Evolutionary conservation across 2,329 filamentous ascomycete genomes (phyloP).

Genomic region (Acrocalymma vagum): DNA sequence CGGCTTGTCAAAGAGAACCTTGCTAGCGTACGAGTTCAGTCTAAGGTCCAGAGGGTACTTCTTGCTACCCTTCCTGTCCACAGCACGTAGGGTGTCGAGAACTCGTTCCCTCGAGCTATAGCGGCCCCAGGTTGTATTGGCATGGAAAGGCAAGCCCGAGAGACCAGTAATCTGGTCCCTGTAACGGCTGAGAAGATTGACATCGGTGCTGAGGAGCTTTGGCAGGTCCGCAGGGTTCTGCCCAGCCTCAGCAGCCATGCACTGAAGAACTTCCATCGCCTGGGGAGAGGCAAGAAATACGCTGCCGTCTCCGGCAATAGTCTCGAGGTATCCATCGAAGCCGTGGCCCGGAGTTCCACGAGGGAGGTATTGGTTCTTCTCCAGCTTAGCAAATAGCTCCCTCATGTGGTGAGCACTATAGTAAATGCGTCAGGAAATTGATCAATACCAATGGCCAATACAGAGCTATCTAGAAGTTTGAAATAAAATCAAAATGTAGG

Average conservation of each 20-base stretch:
- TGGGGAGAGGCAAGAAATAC: conserved; percentile 59
- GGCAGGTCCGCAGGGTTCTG: too few species aligned
- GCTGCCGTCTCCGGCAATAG: conserved; percentile 58
- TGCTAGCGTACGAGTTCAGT: conserved; percentile 56
- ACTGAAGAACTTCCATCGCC: conserved; percentile 53
- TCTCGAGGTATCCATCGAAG: conserved; percentile 63
- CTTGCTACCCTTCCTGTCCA: conserved; percentile 56
- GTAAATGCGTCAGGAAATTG: too few species aligned
- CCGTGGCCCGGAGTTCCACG: conserved; percentile 58
- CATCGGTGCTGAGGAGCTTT: too few species aligned
- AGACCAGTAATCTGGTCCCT: conserved; percentile 64
- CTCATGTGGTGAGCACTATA: conserved; percentile 63
- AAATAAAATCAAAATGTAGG: conserved; percentile 68
- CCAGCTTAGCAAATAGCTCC: conserved; percentile 60
- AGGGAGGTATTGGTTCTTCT: conserved; percentile 60
- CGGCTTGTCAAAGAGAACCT: conserved; percentile 26
- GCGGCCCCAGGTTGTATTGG: conserved; percentile 53
- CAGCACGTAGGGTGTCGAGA: conserved; percentile 53
- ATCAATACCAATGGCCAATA: too few species aligned
- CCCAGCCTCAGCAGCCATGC: too few species aligned
- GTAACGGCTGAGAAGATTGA: too few species aligned
- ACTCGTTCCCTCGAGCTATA: conserved; percentile 64
- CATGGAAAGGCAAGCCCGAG: conserved; percentile 54
- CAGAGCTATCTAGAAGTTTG: too few species aligned
- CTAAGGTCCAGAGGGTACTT: conserved; percentile 63